Base-by-base conservation (phyloP, 495 filamentous ascomycete genomes). In the Lophium mytilinum region DNA sequence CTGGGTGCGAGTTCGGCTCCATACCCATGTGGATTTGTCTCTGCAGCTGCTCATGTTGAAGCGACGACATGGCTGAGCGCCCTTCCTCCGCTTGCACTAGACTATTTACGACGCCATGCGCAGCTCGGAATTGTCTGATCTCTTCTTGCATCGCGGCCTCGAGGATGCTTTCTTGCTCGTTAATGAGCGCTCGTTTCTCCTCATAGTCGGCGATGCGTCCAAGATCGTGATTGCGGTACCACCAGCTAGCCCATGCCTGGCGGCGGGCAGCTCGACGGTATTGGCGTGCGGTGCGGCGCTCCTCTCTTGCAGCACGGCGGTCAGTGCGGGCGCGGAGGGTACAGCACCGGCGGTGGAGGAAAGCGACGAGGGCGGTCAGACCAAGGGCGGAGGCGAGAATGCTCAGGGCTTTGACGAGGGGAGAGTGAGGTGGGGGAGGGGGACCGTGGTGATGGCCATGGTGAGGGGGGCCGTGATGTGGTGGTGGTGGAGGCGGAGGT, bases 81-180 rank as follows among this genome's bases (percentile, higher is more conserved):
- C 67, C 67, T 63, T 64, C 62, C 37, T 67, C 62, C 15, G 61
- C 64, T 21, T 55, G 48, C 4, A 72, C 60, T 10, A 72, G 36
- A 11, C 48, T 54, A 37, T 63, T 62, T 3, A 72, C 70, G 40
- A 70, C 66, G 19, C 62, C 63, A 40, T 68, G 65, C 3, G 69
- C 71, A 8, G 64, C 53, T 9, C 66, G 57, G 9, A 75, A 59
- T 45, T 68, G 65, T 3, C 61, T 55, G 53, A 75, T 72, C 56
- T 75, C 72, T 11, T 67, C 70, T 52, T 73, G 72, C 72, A 75
- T 74, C 19, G 70, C 66, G 15, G 65, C 62, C 52, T 73, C 72
- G 10, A 74, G 61, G 50, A 71, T 58, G 37, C 52, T 56, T 45
- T 75, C 72, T 58, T 74, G 72, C 9, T 55, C 49, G 19, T 66